phyloP scores from a whole-genome alignment of 345 rosid species.

The Pistacia atlantica region DNA sequence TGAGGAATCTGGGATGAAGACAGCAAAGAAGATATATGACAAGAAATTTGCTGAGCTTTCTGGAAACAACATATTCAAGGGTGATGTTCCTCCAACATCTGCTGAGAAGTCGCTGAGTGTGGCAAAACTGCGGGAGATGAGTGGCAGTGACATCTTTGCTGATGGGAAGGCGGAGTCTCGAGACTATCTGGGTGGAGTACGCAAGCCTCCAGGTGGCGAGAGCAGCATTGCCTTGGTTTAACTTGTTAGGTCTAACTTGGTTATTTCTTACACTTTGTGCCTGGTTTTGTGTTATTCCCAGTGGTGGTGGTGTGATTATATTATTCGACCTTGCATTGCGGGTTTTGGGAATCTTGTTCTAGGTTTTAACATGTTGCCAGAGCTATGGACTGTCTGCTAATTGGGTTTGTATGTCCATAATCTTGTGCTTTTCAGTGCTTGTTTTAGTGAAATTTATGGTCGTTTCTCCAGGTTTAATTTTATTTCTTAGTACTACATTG shows the following conservation, averaged over 20 bases:
- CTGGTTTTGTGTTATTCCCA: constrained; percentile 37
- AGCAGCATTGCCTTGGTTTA: constrained; percentile 92
- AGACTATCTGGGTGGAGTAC: constrained; percentile 93
- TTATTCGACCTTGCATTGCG: constrained; percentile 43
- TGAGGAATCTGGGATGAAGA: constrained; percentile 56
- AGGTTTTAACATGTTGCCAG: constrained; percentile 39
- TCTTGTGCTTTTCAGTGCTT: constrained; percentile 33
- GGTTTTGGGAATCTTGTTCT: constrained; percentile 42
- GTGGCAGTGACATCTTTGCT: constrained; percentile 80
- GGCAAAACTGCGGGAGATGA: constrained; percentile 83
- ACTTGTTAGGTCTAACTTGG: constrained; percentile 40
- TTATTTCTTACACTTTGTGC: constrained; percentile 25
- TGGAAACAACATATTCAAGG: constrained; percentile 85
- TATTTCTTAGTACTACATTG: constrained; percentile 11
- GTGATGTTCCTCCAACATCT: constrained; percentile 55
- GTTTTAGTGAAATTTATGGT: constrained; percentile 19
- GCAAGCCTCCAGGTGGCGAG: constrained; percentile 98
- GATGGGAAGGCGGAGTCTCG: constrained; percentile 88
- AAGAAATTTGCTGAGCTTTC: constrained; percentile 81
- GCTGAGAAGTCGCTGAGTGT: constrained; percentile 64
- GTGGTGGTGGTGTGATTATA: constrained; percentile 44
- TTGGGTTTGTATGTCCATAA: constrained; percentile 42
- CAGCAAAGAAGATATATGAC: constrained; percentile 83
- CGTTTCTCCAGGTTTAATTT: constrained; percentile 21
- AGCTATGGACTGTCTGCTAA: constrained; percentile 39